Evolutionary conservation across 2,329 filamentous ascomycete species (phyloP).

Genomic region (Curvularia eragrostidis): DNA sequence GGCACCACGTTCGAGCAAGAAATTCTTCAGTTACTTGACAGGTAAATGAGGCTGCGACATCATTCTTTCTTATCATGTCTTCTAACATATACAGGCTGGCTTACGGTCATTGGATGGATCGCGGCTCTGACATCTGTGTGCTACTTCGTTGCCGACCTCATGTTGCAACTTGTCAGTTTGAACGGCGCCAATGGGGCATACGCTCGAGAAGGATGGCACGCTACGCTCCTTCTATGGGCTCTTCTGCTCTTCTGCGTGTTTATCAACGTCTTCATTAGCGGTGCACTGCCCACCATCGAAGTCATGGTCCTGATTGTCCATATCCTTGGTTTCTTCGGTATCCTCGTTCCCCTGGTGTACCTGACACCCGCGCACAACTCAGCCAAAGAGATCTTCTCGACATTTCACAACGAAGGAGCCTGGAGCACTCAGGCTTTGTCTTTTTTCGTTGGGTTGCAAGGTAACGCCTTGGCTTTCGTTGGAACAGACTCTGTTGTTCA

Average conservation of each 20-base stretch:
- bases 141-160: conserved; percentile 46
- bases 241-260: conserved; percentile 50
- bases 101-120: conserved; percentile 55
- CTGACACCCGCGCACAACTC: conserved; percentile 50
- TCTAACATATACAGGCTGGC: conserved; percentile 49
- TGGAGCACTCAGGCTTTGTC: conserved; percentile 56
- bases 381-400: conserved; percentile 52
- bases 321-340: conserved; percentile 60
- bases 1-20: conserved; percentile 51
- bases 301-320: conserved; percentile 58
- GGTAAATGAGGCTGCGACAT: conserved; percentile 23
- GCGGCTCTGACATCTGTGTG: conserved; percentile 47
- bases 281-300: conserved; percentile 58
- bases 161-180: conserved; percentile 47
- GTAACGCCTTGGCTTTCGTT: conserved; percentile 49
- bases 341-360: conserved; percentile 53
- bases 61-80: too few species aligned
- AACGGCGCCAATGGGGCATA: conserved; percentile 51
- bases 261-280: conserved; percentile 58
- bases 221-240: conserved; percentile 58
- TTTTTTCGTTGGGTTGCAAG: conserved; percentile 53
- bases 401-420: conserved; percentile 56
- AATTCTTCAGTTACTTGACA: conserved; percentile 55
- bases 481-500: conserved; percentile 50
- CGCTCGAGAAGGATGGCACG: conserved; percentile 55